Percentiles rank a stretch among this genome's conserved stretches.
Evolutionary conservation across 495 filamentous ascomycete genomes (phyloP).

Genomic region (Daldinia decipiens): DNA sequence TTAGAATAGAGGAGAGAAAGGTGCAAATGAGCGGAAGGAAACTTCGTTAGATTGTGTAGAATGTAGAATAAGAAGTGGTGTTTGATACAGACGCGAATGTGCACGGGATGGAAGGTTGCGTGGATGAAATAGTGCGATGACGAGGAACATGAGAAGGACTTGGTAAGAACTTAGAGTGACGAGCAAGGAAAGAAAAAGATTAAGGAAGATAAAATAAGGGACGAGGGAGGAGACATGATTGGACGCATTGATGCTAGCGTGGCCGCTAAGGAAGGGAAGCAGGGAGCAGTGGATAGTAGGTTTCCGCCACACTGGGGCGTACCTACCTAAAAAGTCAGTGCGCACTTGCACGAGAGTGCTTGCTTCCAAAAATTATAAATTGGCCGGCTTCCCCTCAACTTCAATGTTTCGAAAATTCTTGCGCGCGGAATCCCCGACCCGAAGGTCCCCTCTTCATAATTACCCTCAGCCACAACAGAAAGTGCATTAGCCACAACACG

Average conservation of each 20-base stretch:
- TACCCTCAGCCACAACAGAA: slow-evolving; percentile 49
- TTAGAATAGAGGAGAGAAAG: not conserved
- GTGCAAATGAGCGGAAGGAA: not conserved
- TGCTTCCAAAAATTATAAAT: slow-evolving; percentile 59
- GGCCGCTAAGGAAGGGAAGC: slow-evolving; percentile 49
- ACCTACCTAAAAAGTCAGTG: slow-evolving; percentile 43
- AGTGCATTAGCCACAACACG: slow-evolving; percentile 50
- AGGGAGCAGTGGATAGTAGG: slow-evolving; percentile 42
- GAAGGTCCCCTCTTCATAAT: slow-evolving; percentile 54
- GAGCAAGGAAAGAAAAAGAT: slow-evolving; percentile 46
- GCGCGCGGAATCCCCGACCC: slow-evolving; percentile 61
- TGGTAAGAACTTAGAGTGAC: slow-evolving; percentile 44
- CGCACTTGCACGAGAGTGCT: slow-evolving; percentile 44
- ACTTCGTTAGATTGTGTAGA: not conserved
- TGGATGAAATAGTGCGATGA: slow-evolving; percentile 27
- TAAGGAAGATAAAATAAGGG: slow-evolving; percentile 44
- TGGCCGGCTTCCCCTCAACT: slow-evolving; percentile 57
- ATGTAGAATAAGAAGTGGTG: not conserved
- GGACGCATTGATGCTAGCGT: slow-evolving; percentile 57
- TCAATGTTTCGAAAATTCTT: slow-evolving; percentile 54
- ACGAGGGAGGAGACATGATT: slow-evolving; percentile 55
- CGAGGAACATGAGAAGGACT: slow-evolving; percentile 46
- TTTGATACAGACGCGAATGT: not conserved
- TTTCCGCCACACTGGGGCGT: slow-evolving; percentile 50
- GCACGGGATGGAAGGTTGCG: slow-evolving; percentile 17